phyloP scores from a whole-genome alignment of 1,284 basidiomycete species.

The Ganoderma boninense region DNA sequence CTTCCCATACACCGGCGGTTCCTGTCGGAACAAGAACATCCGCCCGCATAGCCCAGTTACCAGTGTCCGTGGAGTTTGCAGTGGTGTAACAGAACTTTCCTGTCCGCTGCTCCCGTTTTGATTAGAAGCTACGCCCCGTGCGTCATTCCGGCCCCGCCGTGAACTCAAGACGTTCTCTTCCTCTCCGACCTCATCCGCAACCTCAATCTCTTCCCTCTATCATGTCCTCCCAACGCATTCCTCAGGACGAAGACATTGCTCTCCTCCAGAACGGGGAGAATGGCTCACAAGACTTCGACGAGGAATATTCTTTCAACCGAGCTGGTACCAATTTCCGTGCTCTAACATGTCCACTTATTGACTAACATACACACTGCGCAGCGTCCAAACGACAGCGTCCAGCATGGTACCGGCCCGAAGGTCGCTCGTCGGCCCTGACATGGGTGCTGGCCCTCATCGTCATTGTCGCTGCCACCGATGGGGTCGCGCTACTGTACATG shows the following conservation, averaged over 20 bases:
- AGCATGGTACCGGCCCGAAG: slow-evolving; percentile 3
- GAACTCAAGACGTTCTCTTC: not conserved
- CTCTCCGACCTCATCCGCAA: not conserved
- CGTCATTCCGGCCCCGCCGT: not conserved
- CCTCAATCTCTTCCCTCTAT: not conserved
- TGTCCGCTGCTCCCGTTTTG: not conserved
- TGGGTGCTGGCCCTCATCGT: slow-evolving; percentile 26
- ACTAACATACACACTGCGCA: not conserved
- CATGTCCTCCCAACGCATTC: not conserved
- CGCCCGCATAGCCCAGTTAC: not conserved
- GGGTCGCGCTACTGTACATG: slow-evolving; percentile 26
- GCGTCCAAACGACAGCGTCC: not conserved
- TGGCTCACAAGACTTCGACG: slow-evolving; percentile 11
- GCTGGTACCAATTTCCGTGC: not conserved
- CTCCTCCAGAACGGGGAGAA: slow-evolving; percentile 13
- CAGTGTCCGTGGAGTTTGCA: not conserved
- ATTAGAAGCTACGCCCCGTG: not conserved
- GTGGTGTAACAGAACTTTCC: not conserved
- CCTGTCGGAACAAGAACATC: not conserved
- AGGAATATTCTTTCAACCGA: not conserved
- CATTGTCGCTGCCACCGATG: slow-evolving; percentile 24
- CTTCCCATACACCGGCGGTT: not conserved
- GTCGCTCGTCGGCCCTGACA: not conserved
- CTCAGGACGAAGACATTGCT: slow-evolving; percentile 11
- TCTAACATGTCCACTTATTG: not conserved